Evolutionary conservation across 164 flowering plant species (phyloP).

Genomic region (Tinospora cordifolia): DNA sequence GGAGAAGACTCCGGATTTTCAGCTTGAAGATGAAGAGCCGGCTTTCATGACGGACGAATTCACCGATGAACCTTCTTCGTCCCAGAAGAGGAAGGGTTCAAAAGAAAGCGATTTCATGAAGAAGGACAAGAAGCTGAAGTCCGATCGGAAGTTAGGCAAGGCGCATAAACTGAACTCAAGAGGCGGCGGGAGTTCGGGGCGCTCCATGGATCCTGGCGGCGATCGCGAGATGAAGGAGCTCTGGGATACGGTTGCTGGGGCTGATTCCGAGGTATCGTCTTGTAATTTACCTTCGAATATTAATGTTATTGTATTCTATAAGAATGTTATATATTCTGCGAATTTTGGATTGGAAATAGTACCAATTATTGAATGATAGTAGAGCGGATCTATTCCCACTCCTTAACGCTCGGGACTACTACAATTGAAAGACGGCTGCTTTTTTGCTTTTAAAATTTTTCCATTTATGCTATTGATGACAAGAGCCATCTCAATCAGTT

Average conservation of each 20-base stretch:
- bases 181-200: slow-evolving; percentile 22
- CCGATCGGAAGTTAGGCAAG: slow-evolving; percentile 25
- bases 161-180: slow-evolving; percentile 16
- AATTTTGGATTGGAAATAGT: too few species aligned
- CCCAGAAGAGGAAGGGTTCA: slow-evolving; percentile 34
- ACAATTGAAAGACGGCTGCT: neutral
- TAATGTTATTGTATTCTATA: neutral
- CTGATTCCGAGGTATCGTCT: slow-evolving; percentile 62
- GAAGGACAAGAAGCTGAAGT: slow-evolving; percentile 39
- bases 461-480: too few species aligned
- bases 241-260: slow-evolving; percentile 90
- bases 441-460: too few species aligned
- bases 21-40: slow-evolving; percentile 25
- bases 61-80: slow-evolving; percentile 10
- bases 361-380: too few species aligned
- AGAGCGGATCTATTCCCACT: too few species aligned
- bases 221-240: slow-evolving; percentile 76
- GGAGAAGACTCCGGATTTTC: slow-evolving; percentile 20
- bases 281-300: neutral
- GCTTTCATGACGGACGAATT: slow-evolving; percentile 22
- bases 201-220: slow-evolving; percentile 31
- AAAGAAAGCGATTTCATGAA: slow-evolving; percentile 27
- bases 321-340: too few species aligned
- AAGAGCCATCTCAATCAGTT: neutral
- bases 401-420: neutral